A percentile compares a stretch with the other conserved stretches of the same genome.
Conservation (phyloP, 352 stramenopile species). For the Phytophthora capsici region DNA sequence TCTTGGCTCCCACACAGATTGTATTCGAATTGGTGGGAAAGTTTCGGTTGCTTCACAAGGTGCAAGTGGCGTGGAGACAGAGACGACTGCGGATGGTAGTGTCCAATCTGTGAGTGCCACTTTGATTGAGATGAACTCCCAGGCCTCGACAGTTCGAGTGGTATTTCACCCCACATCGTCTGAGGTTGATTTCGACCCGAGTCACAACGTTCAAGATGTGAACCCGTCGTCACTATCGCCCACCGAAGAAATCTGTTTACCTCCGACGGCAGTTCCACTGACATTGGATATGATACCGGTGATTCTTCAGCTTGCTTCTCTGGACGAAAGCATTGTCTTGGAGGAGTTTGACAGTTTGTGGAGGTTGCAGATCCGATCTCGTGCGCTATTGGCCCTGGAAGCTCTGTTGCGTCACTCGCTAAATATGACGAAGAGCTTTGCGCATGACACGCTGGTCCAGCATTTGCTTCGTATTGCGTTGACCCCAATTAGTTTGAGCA, state of each 20-base stretch:
- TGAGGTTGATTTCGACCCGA: slow-evolving; percentile 69
- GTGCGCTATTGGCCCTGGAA: slow-evolving; percentile 79
- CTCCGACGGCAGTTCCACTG: slow-evolving; percentile 51
- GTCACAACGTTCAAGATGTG: slow-evolving; percentile 88
- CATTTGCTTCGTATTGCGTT: slow-evolving; percentile 70
- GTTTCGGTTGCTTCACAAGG: slow-evolving; percentile 70
- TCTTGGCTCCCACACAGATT: slow-evolving; percentile 84
- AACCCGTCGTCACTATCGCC: slow-evolving; percentile 68
- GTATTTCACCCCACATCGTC: slow-evolving; percentile 73
- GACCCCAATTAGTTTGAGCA: slow-evolving; percentile 66
- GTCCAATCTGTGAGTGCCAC: slow-evolving; percentile 65
- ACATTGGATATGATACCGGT: slow-evolving; percentile 84
- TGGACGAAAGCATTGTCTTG: slow-evolving; percentile 74
- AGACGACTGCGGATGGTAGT: slow-evolving; percentile 42
- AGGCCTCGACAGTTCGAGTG: slow-evolving; percentile 72
- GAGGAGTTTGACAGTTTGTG: slow-evolving; percentile 80
- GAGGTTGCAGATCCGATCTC: slow-evolving; percentile 87
- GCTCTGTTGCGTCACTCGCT: slow-evolving; percentile 71
- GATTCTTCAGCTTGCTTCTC: slow-evolving; percentile 79
- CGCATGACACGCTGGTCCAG: slow-evolving; percentile 47
- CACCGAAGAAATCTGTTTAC: slow-evolving; percentile 80
- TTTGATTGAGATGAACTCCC: slow-evolving; percentile 75
- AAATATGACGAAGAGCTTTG: slow-evolving; percentile 45
- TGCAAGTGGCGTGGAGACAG: slow-evolving; percentile 18
- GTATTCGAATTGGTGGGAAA: slow-evolving; percentile 80